Base-by-base conservation (phyloP, 2,329 filamentous ascomycete species). In the Falciphora oryzae region DNA sequence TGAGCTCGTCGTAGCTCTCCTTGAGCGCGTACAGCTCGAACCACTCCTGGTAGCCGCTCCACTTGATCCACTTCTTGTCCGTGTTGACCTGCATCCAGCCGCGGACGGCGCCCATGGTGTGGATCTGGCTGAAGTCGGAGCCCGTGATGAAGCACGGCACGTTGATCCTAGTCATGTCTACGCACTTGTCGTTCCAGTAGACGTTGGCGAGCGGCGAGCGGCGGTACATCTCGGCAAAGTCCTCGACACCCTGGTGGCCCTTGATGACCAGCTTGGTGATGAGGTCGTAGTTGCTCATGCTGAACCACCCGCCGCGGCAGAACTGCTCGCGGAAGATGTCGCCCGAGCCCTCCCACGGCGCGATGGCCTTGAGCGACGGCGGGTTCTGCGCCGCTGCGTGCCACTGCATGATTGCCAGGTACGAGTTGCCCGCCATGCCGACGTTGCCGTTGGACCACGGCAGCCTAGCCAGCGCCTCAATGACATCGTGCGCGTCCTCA, bases 241-340 rank as follows among this genome's bases (percentile, higher is more conserved):
- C 77, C 66, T 81, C 79, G 8, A 79, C 69, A 0, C 76, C 69
- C 4, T 67, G 66, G 22, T 65, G 71, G 32, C 71, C 74, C 38
- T 74, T 74, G 28, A 79, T 69, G 59, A 77, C 77, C 63, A 73
- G 71, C 18, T 75, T 73, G 16, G 74, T 73, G 63, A 79, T 78
- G 22, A 79, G 71, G 62, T 79, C 77, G 63, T 79, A 80, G 64
- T 76, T 77, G 63, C 72, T 76, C 72, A 77, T 77, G 32, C 71
- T 73, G 65, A 73, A 73, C 67, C 71, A 71, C 1, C 79, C 79
- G 18, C 80, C 80, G 6, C 80, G 75, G 50, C 72, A 74, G 66
- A 81, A 78, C 31, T 78, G 75, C 66, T 83, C 80, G 2, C 79
- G 76, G 66, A 79, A 83, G 4, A 81, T 67, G 66, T 83, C 81